Evolutionary conservation across 208 protist species (phyloP).

Genomic region (Trichomonas vaginalis): DNA sequence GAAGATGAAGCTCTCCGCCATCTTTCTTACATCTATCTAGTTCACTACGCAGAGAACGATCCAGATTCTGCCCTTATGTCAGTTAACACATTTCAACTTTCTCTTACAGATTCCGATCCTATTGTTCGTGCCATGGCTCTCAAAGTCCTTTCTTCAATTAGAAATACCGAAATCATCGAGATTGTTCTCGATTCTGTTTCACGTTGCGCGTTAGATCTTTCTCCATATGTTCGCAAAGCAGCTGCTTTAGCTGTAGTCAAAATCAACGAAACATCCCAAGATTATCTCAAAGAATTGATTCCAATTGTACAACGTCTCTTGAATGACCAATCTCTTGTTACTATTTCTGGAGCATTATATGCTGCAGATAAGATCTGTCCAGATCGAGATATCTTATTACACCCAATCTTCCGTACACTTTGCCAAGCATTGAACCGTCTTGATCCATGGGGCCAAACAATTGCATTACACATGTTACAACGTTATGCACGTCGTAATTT

Average conservation of each 20-base stretch:
- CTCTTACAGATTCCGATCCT: background rate
- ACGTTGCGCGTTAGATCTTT: background rate
- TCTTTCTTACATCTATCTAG: background rate
- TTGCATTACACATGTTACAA: background rate
- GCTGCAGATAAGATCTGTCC: background rate
- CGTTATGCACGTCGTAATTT: background rate
- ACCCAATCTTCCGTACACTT: background rate
- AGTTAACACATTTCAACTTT: background rate
- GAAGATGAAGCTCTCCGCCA: background rate
- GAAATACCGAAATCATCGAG: background rate
- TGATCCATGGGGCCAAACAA: background rate
- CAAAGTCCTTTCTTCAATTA: background rate
- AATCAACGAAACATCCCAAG: background rate
- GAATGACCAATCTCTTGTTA: background rate
- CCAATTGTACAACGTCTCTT: background rate
- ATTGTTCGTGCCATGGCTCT: background rate
- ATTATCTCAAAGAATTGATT: background rate
- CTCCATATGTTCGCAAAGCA: background rate
- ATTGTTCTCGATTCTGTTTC: background rate
- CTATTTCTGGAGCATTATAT: background rate
- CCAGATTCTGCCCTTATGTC: slow-evolving; percentile 5
- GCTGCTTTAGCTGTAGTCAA: background rate
- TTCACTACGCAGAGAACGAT: background rate
- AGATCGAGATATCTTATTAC: background rate
- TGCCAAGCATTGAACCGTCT: background rate